phyloP scores from a whole-genome alignment of 192 early-diverging fungal genomes.

The Oehlia diaphana region DNA sequence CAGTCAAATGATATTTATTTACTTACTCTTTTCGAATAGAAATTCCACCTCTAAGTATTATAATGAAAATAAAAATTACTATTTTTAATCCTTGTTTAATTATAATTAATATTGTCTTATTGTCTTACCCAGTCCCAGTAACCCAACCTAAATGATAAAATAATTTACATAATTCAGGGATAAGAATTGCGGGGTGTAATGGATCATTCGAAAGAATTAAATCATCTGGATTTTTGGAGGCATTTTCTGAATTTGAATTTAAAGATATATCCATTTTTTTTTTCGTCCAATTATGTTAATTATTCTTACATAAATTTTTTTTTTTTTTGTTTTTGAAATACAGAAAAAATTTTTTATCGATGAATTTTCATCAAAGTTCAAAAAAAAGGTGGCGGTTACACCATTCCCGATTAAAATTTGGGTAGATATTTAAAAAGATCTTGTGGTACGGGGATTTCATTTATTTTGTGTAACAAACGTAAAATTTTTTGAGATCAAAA shows the following conservation, averaged over 20 bases:
- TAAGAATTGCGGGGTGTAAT: slow-evolving; percentile 79
- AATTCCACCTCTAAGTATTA: slow-evolving; percentile 66
- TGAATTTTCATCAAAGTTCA: no score
- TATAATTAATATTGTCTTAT: background rate
- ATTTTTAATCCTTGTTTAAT: background rate
- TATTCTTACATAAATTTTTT: no score
- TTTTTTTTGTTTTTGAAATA: no score
- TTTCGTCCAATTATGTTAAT: no score
- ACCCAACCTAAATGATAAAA: slow-evolving; percentile 95
- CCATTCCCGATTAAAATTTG: no score
- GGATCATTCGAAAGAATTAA: slow-evolving; percentile 59
- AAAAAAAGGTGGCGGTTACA: no score
- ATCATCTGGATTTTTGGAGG: background rate
- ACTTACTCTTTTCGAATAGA: slow-evolving; percentile 72
- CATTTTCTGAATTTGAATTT: background rate
- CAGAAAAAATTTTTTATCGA: no score
- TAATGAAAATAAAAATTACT: background rate
- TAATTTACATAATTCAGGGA: slow-evolving; percentile 86
- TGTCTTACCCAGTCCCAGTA: slow-evolving; percentile 84
- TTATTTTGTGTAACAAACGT: no score
- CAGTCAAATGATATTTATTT: background rate
- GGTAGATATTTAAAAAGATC: no score
- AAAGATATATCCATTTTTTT: background rate
- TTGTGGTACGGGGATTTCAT: no score
- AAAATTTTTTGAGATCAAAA: background rate